Conservation (phyloP, 495 filamentous ascomycete genomes). For the Pyrenopolyporus hunteri region DNA sequence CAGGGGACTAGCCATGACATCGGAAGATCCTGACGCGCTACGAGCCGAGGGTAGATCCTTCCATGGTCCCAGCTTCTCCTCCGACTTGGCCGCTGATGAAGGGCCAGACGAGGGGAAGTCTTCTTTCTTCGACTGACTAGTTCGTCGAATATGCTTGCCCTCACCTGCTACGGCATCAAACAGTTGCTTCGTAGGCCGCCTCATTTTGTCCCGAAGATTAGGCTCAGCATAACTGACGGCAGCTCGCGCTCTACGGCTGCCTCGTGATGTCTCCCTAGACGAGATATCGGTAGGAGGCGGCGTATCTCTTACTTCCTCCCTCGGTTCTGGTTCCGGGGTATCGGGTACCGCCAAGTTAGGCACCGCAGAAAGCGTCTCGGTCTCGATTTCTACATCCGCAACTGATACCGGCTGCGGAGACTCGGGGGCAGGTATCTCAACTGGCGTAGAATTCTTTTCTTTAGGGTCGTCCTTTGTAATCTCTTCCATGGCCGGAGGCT, state of each 20-base stretch:
- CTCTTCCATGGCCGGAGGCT: conserved; percentile 33
- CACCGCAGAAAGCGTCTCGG: conserved; percentile 41
- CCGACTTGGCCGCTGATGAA: conserved; percentile 38
- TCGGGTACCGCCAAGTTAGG: conserved; percentile 41
- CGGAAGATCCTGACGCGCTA: conserved; percentile 7
- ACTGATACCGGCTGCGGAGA: conserved; percentile 18
- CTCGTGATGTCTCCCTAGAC: conserved; percentile 57
- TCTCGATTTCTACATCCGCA: conserved; percentile 40
- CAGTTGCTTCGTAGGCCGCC: conserved; percentile 75
- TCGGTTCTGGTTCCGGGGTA: conserved; percentile 43
- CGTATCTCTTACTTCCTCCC: conserved; percentile 52
- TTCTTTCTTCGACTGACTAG: conserved; percentile 42
- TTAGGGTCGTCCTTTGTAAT: conserved; percentile 28
- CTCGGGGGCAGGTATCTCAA: conserved; percentile 37
- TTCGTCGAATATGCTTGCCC: conserved; percentile 50
- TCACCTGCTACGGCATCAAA: conserved; percentile 71
- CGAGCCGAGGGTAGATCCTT: conserved; percentile 24
- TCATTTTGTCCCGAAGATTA: conserved; percentile 85
- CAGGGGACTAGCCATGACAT: conserved; percentile 39
- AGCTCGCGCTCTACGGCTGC: conserved; percentile 67
- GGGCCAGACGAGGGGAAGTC: conserved; percentile 30
- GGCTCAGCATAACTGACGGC: conserved; percentile 86
- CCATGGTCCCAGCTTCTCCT: conserved; percentile 23
- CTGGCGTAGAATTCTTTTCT: conserved; percentile 13
- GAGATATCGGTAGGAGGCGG: conserved; percentile 63